Evolutionary conservation across 2,329 filamentous ascomycete species (phyloP).

Genomic region (Cytospora schulzeri): DNA sequence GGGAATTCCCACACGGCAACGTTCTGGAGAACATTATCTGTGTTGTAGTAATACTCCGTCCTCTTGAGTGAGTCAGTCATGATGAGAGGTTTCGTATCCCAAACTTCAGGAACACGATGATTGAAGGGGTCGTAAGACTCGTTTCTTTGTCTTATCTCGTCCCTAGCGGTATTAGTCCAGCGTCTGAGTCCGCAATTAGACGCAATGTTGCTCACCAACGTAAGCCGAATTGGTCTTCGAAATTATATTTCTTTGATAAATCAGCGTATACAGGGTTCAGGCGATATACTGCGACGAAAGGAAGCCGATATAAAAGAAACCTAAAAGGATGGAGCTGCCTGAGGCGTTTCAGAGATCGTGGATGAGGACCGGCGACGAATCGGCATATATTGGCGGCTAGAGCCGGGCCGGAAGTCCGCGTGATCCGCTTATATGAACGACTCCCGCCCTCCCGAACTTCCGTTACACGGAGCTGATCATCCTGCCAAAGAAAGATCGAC

Average conservation of each 20-base stretch:
- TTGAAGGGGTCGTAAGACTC: background rate
- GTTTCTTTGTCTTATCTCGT: background rate
- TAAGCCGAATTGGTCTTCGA: background rate
- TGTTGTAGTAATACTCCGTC: constrained; percentile 25
- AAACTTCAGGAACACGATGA: background rate
- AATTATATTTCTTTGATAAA: too few relatives aligned
- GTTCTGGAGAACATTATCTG: constrained; percentile 26
- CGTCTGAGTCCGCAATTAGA: background rate
- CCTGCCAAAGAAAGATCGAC: background rate
- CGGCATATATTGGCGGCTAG: constrained; percentile 7
- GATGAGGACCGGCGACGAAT: background rate
- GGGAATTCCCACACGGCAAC: constrained; percentile 28
- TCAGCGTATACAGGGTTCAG: too few relatives aligned
- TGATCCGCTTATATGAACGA: constrained; percentile 24
- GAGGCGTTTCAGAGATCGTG: background rate
- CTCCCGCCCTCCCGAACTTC: constrained; percentile 24
- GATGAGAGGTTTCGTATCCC: background rate
- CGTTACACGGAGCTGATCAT: constrained; percentile 4
- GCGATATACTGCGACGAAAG: too few relatives aligned
- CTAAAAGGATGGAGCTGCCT: too few relatives aligned
- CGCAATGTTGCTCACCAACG: background rate
- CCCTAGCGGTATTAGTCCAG: background rate
- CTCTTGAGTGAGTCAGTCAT: constrained; percentile 22
- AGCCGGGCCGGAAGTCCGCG: constrained; percentile 11
- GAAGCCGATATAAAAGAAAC: background rate